Evolutionary conservation across 192 early-diverging fungal genomes (phyloP).

Genomic region (Bifiguratus adelaidae): DNA sequence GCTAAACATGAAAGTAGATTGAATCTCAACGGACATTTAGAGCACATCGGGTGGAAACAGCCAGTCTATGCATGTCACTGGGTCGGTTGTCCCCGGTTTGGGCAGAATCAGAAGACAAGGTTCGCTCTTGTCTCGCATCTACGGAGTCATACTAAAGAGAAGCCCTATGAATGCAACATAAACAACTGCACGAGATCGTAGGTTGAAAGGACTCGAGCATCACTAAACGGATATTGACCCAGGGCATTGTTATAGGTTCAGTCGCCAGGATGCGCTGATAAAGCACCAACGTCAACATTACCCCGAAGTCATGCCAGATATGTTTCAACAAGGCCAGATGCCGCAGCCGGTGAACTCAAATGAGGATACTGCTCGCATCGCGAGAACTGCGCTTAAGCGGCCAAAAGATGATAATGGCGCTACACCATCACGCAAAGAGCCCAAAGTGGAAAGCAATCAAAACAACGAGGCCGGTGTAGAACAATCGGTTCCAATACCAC

Average conservation of each 20-base stretch:
- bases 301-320: too few relatives aligned
- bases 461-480: too few relatives aligned
- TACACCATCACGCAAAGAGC: too few relatives aligned
- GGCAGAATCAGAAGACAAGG: constrained; percentile 34
- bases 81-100: constrained; percentile 35
- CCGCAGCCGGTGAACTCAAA: too few relatives aligned
- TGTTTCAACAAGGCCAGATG: too few relatives aligned
- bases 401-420: too few relatives aligned
- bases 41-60: constrained; percentile 46
- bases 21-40: background rate
- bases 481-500: too few relatives aligned
- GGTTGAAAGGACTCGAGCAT: background rate
- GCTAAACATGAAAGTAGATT: background rate
- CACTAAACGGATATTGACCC: too few relatives aligned
- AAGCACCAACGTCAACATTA: constrained; percentile 6
- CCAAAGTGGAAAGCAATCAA: too few relatives aligned
- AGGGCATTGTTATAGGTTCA: constrained; percentile 13
- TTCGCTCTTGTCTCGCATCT: constrained; percentile 50
- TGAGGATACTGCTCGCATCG: too few relatives aligned
- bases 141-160: constrained; percentile 47
- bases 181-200: constrained; percentile 17
- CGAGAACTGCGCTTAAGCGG: too few relatives aligned
- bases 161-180: constrained; percentile 36
- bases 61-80: constrained; percentile 44
- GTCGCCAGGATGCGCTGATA: constrained; percentile 18